Conservation (phyloP, 495 filamentous ascomycete genomes). For the Acidomyces sp. region DNA sequence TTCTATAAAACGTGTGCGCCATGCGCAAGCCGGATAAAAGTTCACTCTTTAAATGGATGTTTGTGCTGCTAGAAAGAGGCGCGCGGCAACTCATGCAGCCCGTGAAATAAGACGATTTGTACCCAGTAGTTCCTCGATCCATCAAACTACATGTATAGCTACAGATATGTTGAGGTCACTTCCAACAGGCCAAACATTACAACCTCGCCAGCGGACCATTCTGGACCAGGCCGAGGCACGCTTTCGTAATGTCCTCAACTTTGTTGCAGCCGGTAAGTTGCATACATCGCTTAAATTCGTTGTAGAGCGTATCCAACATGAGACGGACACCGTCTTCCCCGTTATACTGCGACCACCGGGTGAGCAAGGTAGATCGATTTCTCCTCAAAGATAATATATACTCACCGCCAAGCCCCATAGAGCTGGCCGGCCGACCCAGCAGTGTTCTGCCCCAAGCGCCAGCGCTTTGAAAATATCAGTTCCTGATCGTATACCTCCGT, state of each 20-base stretch:
- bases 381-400: too few relatives aligned
- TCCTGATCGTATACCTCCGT: constrained; percentile 31
- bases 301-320: constrained; percentile 22
- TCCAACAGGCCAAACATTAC: too few relatives aligned
- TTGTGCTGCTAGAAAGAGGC: too few relatives aligned
- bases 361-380: too few relatives aligned
- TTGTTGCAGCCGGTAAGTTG: constrained; percentile 37
- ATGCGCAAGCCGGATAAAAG: too few relatives aligned
- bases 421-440: constrained; percentile 29
- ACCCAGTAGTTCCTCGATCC: too few relatives aligned
- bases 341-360: constrained; percentile 22
- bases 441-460: constrained; percentile 33
- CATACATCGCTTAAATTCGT: constrained; percentile 42
- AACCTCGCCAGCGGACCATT: constrained; percentile 35
- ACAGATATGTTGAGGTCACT: too few relatives aligned
- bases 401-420: constrained; percentile 34
- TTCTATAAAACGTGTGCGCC: too few relatives aligned
- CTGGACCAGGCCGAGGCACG: constrained; percentile 28
- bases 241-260: constrained; percentile 34
- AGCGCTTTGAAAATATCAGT: constrained; percentile 37
- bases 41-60: too few relatives aligned
- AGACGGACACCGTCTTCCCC: constrained; percentile 21
- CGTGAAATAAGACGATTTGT: too few relatives aligned
- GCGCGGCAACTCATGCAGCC: too few relatives aligned
- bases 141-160: too few relatives aligned